Evolutionary conservation across 371 early-diverging fungal species (phyloP), one percentile per base, ranked within the genome.

Genomic region (Apophysomyces variabilis): DNA sequence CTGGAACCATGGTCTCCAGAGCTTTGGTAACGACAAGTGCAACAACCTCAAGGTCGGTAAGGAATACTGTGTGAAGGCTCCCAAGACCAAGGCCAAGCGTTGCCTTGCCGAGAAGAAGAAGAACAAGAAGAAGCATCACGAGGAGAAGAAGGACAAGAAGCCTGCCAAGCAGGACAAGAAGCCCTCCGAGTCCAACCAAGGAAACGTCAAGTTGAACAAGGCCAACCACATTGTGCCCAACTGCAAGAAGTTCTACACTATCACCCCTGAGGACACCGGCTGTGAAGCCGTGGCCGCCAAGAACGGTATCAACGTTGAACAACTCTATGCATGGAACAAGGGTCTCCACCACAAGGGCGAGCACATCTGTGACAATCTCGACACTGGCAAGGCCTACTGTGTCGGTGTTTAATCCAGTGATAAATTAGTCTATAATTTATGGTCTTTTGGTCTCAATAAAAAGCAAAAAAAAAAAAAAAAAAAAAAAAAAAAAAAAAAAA

Each of bases 361-460:
- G 56, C 64, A 72, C 63, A 35, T 54, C 35, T 72, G 72, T 44
- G 72, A 72, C 63, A 72, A 72, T 66, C 64, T 72, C 38, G 72
- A 72, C 60, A 62, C 57, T 57, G 72, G 72, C 68, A 72, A 72
- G 72, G 61, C 72, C 45, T 72, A 72, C 68, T 72, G 72, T 41
- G 68, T 72, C 50, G 59, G 65, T 38, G 21, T 67, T 37, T 62
- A 67, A 67, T 37, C 60, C 18, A 26, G 32, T 26, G 32, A 26
- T 26, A 26, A 26, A 26, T 26, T 26, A 26, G 32, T 26, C 32
- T 26, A 26, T 26, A 26, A 26, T 26, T 26, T 26, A 60, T 39
- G 1, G 11, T 41, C 41, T 11, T 13, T 11, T 41, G 13, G 0
- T 41, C 8, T 11, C 41, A 41, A 41, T 41, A 41, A 41, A 41